Percentiles rank a stretch among this genome's conserved stretches.
These are phyloP conservation scores for Beverwykella pulmonaria DNA, from an alignment of 495 filamentous ascomycete species.

Conservation along the genomic window DNA sequence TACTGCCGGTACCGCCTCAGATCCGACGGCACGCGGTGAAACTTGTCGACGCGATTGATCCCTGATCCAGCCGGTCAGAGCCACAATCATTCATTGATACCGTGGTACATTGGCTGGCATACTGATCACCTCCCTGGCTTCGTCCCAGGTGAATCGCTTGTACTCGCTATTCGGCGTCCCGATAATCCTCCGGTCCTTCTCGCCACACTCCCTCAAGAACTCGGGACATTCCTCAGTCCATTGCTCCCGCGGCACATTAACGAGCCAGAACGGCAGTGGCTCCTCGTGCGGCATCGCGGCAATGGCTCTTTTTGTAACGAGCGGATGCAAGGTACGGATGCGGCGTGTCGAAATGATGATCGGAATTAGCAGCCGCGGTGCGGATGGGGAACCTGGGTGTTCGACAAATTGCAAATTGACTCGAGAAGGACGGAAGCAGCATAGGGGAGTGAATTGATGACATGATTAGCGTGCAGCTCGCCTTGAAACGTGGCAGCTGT, in stretches of 20 bases:
- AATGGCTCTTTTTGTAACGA: background rate
- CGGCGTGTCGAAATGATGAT: background rate
- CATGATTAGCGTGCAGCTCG: conserved; percentile 2
- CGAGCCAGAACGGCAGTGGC: conserved; percentile 70
- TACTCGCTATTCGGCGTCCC: conserved; percentile 66
- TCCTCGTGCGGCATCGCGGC: conserved; percentile 36
- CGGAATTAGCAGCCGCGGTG: background rate
- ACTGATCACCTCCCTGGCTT: conserved; percentile 65
- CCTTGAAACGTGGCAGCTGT: conserved; percentile 19
- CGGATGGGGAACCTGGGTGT: background rate
- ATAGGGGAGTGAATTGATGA: conserved; percentile 3
- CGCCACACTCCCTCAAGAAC: conserved; percentile 60
- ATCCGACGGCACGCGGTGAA: conserved; percentile 73
- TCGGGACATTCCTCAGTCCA: conserved; percentile 68
- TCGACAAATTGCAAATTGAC: background rate
- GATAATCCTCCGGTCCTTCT: conserved; percentile 64
- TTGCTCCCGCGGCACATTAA: conserved; percentile 67
- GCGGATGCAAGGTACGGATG: background rate
- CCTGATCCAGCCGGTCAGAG: conserved; percentile 31
- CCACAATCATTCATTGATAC: too few species aligned
- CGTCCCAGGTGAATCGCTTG: conserved; percentile 60
- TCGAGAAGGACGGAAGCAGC: background rate
- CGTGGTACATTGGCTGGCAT: conserved; percentile 7
- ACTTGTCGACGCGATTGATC: conserved; percentile 69
- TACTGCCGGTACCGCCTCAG: conserved; percentile 72